Evolutionary conservation across 2,329 filamentous ascomycete genomes (phyloP).

Genomic region (Trichophyton schoenleinii): DNA sequence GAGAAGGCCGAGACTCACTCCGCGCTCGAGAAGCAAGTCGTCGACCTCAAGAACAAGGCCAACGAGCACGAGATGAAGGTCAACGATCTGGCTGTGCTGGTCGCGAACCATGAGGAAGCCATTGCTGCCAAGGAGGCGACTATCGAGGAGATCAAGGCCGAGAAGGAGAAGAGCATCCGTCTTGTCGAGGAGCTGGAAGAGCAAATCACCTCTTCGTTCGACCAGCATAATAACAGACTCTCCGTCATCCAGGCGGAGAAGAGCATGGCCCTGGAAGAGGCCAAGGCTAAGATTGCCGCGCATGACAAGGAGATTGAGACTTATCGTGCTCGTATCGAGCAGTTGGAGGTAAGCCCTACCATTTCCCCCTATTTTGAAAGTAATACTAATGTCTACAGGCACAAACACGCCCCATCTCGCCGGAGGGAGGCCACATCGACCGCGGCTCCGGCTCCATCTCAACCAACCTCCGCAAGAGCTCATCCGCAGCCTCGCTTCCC

Average conservation of each 20-base stretch:
- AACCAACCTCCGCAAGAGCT: conserved; percentile 71
- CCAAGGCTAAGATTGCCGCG: conserved; percentile 49
- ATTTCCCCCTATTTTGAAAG: not conserved
- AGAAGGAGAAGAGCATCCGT: conserved; percentile 82
- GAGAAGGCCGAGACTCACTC: conserved; percentile 19
- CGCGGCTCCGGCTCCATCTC: conserved; percentile 47
- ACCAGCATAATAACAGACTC: conserved; percentile 84
- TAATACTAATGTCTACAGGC: conserved; percentile 16
- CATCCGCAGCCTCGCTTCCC: conserved; percentile 69
- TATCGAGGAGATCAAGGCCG: conserved; percentile 41
- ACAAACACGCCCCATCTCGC: conserved; percentile 28
- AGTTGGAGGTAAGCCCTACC: conserved; percentile 55
- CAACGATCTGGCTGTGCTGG: conserved; percentile 41
- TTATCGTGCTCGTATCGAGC: conserved; percentile 43
- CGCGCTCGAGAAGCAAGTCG: conserved; percentile 25
- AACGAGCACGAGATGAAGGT: conserved; percentile 41
- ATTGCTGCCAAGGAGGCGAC: conserved; percentile 32
- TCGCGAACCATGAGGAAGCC: conserved; percentile 36
- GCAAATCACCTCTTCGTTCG: conserved; percentile 87
- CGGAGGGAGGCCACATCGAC: conserved; percentile 29
- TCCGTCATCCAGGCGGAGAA: conserved; percentile 69
- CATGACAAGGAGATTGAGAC: conserved; percentile 57
- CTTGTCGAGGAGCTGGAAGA: conserved; percentile 94
- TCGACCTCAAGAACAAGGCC: conserved; percentile 29
- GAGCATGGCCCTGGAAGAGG: conserved; percentile 64